Conservation (phyloP, 768 basidiomycete species). For the Ramaria rubella region DNA sequence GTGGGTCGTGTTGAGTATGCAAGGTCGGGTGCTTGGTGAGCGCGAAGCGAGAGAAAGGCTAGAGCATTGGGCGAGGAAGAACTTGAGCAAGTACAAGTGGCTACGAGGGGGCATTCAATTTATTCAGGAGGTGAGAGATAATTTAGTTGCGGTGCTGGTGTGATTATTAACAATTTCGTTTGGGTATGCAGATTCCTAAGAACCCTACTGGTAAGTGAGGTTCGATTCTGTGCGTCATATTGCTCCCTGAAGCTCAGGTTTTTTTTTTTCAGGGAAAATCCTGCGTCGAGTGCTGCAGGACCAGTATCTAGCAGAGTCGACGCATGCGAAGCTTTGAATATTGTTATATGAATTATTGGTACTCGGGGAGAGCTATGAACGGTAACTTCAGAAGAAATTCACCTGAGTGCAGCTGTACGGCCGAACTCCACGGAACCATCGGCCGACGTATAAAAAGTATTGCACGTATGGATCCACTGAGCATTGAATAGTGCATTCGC, state of each 20-base stretch:
- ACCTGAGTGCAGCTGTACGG: no score
- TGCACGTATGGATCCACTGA: no score
- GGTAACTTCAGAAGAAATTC: no score
- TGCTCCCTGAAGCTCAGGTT: no score
- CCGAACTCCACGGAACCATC: no score
- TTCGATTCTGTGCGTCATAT: no score
- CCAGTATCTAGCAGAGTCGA: constrained; percentile 12
- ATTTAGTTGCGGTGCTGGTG: no score
- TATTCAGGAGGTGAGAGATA: constrained; percentile 44
- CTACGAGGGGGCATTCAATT: constrained; percentile 65
- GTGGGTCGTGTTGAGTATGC: constrained; percentile 62
- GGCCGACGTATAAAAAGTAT: no score
- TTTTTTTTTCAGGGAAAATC: constrained; percentile 69
- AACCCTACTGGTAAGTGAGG: not conserved
- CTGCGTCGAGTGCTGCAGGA: constrained; percentile 58
- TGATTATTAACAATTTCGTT: no score
- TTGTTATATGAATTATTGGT: no score
- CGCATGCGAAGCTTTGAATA: not conserved
- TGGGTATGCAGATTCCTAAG: constrained; percentile 7
- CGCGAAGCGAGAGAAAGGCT: constrained; percentile 38
- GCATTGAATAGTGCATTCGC: no score
- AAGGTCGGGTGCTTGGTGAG: constrained; percentile 45
- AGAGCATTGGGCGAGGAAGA: constrained; percentile 53
- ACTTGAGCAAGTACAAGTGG: constrained; percentile 73
- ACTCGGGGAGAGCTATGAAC: no score